These are phyloP conservation scores for Aphanocladium album DNA, from an alignment of 2,329 filamentous ascomycete genomes.

Conservation along the genomic window DNA sequence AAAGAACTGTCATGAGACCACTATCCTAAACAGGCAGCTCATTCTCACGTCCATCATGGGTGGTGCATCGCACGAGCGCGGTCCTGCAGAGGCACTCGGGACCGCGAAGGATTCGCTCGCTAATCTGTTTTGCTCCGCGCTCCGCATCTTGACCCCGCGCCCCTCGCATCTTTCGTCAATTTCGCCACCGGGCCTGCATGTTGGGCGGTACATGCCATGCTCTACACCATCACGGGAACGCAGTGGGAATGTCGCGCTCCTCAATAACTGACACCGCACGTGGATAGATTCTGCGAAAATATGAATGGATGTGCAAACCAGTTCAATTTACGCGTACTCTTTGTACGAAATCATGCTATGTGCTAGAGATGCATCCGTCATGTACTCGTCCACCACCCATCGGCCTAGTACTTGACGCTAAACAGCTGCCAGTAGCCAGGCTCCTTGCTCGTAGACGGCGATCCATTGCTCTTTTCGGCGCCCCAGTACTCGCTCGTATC, in stretches of 20 bases:
- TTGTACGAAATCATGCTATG: neutral
- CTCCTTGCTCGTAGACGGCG: neutral
- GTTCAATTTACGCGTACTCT: neutral
- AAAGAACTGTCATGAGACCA: neutral
- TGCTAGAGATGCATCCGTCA: neutral
- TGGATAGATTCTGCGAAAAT: too few relatives aligned
- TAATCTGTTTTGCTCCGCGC: neutral
- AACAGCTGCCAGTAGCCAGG: slow-evolving; percentile 9
- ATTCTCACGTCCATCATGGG: neutral
- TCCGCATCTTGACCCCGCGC: neutral
- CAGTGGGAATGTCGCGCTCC: neutral
- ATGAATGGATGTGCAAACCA: neutral
- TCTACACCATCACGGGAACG: neutral
- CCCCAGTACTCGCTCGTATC: slow-evolving; percentile 9
- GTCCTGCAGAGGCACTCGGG: neutral
- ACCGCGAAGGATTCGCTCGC: neutral
- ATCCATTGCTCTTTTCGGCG: neutral
- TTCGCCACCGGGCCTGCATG: neutral
- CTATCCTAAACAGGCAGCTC: slow-evolving; percentile 4
- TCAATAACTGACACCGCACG: neutral
- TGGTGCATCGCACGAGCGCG: neutral
- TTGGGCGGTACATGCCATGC: neutral
- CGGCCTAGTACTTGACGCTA: slow-evolving; percentile 10
- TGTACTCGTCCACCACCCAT: too few relatives aligned
- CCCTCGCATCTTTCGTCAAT: too few relatives aligned